Evolutionary conservation across 305 asterid genomes (phyloP).

Genomic region (Solanum hybrid): DNA sequence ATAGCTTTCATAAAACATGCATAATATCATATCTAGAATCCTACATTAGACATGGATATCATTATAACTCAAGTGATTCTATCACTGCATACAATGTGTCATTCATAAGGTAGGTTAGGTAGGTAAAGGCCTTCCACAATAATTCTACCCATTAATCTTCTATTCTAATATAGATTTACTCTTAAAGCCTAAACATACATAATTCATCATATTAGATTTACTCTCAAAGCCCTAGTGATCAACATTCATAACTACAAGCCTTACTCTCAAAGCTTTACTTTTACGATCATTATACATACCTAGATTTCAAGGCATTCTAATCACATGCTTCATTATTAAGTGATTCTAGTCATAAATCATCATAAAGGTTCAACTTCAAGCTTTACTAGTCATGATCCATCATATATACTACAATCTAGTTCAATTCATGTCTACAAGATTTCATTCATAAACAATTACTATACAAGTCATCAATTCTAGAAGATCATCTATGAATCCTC

Average conservation of each 20-base stretch:
- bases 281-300: neutral
- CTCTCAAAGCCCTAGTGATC: neutral
- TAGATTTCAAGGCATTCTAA: neutral
- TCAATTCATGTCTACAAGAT: neutral
- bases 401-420: neutral
- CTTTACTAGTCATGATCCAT: neutral
- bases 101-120: neutral
- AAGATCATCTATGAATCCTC: neutral
- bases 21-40: too few species aligned
- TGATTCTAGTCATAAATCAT: neutral
- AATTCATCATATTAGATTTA: neutral
- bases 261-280: neutral
- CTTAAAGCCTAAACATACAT: neutral
- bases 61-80: too few species aligned
- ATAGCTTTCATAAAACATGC: too few species aligned
- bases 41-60: too few species aligned
- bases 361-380: neutral
- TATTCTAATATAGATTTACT: neutral
- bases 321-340: neutral
- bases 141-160: neutral
- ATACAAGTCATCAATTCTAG: neutral
- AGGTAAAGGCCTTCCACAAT: neutral
- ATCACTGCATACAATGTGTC: too few species aligned
- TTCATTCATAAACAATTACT: neutral
- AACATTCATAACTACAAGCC: neutral